These are phyloP conservation scores for Setaria italica DNA, from an alignment of 202 grass and related monocot species.

Conservation along the genomic window DNA sequence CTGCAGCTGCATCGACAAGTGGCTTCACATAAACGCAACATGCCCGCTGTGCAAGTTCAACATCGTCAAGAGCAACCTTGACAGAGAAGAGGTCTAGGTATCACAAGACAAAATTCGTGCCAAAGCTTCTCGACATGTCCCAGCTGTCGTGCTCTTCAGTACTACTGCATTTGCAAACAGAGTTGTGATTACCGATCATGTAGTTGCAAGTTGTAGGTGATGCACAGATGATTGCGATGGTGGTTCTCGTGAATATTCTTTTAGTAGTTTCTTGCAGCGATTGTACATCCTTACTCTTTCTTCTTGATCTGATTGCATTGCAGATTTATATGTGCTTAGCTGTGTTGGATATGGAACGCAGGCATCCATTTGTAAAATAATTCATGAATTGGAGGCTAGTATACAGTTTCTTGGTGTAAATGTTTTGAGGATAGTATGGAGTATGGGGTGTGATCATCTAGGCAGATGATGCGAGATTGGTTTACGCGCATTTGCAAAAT, in stretches of 20 bases:
- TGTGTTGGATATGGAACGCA: not conserved
- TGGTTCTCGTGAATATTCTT: conserved; percentile 22
- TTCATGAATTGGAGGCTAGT: conserved; percentile 8
- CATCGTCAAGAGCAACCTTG: conserved; percentile 67
- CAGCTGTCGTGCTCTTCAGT: not conserved
- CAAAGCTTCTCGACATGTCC: not conserved
- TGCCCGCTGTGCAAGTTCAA: conserved; percentile 80
- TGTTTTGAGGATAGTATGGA: not conserved
- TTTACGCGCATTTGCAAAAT: not conserved
- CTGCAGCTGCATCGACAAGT: conserved; percentile 76
- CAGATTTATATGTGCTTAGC: not conserved
- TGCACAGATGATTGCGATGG: not conserved
- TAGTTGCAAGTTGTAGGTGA: conserved; percentile 19
- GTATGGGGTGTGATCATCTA: no score
- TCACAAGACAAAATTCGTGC: not conserved
- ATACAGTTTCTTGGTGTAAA: not conserved
- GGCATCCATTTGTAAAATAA: conserved; percentile 13
- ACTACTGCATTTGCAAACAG: not conserved
- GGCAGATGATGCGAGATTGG: not conserved
- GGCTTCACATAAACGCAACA: conserved; percentile 81
- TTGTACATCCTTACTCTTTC: conserved; percentile 42
- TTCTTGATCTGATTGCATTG: not conserved
- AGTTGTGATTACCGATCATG: not conserved
- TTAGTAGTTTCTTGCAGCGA: conserved; percentile 16
- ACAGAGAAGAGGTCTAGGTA: conserved; percentile 60